A percentile compares a stretch with the other conserved stretches of the same genome.
These are phyloP conservation scores for Zancudomyces culisetae DNA, from an alignment of 371 early-diverging fungal genomes.

Conservation along the genomic window DNA sequence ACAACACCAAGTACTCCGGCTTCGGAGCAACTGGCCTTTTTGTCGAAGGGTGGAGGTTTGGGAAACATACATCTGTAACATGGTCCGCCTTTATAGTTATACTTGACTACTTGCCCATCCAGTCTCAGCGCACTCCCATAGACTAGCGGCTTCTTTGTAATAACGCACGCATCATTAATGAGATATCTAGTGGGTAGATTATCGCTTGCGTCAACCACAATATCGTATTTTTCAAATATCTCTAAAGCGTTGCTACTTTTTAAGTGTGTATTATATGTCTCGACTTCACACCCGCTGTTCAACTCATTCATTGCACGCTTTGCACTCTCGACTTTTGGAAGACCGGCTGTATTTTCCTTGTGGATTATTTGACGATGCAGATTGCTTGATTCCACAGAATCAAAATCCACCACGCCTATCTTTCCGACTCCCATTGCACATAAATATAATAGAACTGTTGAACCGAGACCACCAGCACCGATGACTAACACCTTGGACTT, in stretches of 20 bases:
- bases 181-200: constrained; percentile 94
- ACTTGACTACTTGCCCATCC: constrained; percentile 70
- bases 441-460: constrained; percentile 79
- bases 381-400: constrained; percentile 84
- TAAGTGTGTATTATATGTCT: constrained; percentile 32
- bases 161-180: constrained; percentile 83
- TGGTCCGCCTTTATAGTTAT: constrained; percentile 68
- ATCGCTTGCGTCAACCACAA: constrained; percentile 93
- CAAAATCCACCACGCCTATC: constrained; percentile 92
- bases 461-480: constrained; percentile 95
- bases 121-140: constrained; percentile 86
- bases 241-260: constrained; percentile 45
- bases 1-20: constrained; percentile 98
- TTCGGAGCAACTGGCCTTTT: constrained; percentile 80
- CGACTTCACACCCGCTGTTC: constrained; percentile 32
- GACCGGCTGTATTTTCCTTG: constrained; percentile 47
- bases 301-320: constrained; percentile 27
- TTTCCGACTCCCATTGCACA: constrained; percentile 81
- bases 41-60: constrained; percentile 65
- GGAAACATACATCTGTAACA: constrained; percentile 98
- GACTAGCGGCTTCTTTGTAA: constrained; percentile 67
- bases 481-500: constrained; percentile 71
- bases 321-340: constrained; percentile 70
- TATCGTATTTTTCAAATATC: constrained; percentile 46
- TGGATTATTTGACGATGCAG: constrained; percentile 95